Conservation (phyloP, 2,329 filamentous ascomycete genomes). For the Scedosporium minutisporum region DNA sequence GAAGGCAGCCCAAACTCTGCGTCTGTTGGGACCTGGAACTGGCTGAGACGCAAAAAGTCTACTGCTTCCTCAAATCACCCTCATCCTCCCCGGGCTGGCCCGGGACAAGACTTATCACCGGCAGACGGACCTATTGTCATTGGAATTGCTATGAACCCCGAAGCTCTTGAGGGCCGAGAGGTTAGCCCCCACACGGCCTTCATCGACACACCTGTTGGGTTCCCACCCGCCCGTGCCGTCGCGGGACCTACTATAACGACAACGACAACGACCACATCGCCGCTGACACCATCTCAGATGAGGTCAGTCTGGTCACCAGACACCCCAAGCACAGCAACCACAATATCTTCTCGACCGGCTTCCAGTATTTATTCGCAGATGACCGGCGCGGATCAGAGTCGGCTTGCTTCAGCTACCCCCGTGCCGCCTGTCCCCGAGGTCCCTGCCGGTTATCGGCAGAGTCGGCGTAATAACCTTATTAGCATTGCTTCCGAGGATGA, state of each 20-base stretch:
- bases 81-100: conserved; percentile 16
- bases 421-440: conserved; percentile 53
- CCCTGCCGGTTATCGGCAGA: conserved; percentile 34
- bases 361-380: conserved; percentile 55
- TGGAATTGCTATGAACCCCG: conserved; percentile 55
- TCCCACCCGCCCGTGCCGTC: conserved; percentile 8
- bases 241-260: conserved; percentile 3
- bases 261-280: conserved; percentile 9
- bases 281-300: conserved; percentile 23
- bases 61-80: conserved; percentile 19
- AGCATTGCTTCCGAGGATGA: conserved; percentile 36
- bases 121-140: conserved; percentile 64
- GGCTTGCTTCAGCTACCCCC: background rate
- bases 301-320: conserved; percentile 53
- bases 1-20: conserved; percentile 45
- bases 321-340: conserved; percentile 40
- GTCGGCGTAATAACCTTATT: conserved; percentile 20
- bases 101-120: conserved; percentile 48
- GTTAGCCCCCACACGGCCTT: conserved; percentile 42
- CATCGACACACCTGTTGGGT: conserved; percentile 28
- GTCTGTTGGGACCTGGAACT: conserved; percentile 48
- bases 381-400: conserved; percentile 13
- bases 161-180: conserved; percentile 17
- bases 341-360: conserved; percentile 29
- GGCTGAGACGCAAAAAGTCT: conserved; percentile 35